Evolutionary conservation across 2,329 filamentous ascomycete species (phyloP).

Genomic region (Diaporthe capsici): DNA sequence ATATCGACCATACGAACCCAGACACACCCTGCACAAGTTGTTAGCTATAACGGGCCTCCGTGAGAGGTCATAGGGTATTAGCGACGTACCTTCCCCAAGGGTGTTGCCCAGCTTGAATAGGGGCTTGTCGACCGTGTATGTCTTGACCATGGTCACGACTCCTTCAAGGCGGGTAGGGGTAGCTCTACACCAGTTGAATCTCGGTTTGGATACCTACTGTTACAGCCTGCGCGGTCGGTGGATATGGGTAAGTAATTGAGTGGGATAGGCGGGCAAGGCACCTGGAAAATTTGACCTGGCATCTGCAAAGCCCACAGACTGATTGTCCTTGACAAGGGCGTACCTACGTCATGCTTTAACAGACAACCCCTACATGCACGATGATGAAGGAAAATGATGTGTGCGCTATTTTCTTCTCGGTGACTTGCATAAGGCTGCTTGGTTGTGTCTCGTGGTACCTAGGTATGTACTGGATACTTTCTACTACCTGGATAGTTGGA

Average conservation of each 20-base stretch:
- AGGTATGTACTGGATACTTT: background rate
- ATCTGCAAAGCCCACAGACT: background rate
- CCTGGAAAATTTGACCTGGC: background rate
- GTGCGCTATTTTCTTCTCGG: no score
- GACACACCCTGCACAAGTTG: background rate
- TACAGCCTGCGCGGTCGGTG: no score
- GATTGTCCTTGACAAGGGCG: background rate
- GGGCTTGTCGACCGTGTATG: background rate
- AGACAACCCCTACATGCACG: background rate
- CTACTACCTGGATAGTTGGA: background rate
- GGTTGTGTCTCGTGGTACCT: background rate
- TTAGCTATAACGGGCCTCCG: background rate
- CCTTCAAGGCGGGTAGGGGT: background rate
- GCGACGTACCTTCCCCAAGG: background rate
- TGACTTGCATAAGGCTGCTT: background rate
- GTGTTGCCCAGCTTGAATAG: constrained; percentile 6
- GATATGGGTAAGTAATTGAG: background rate
- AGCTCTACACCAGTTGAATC: background rate
- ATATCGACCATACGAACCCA: background rate
- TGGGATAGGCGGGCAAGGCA: background rate
- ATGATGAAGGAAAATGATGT: background rate
- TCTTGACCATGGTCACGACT: background rate
- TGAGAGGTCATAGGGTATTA: background rate
- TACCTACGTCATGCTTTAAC: background rate
- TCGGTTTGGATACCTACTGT: background rate